Conservation (phyloP, 805 yeast species). For the Ogataea corticis region DNA sequence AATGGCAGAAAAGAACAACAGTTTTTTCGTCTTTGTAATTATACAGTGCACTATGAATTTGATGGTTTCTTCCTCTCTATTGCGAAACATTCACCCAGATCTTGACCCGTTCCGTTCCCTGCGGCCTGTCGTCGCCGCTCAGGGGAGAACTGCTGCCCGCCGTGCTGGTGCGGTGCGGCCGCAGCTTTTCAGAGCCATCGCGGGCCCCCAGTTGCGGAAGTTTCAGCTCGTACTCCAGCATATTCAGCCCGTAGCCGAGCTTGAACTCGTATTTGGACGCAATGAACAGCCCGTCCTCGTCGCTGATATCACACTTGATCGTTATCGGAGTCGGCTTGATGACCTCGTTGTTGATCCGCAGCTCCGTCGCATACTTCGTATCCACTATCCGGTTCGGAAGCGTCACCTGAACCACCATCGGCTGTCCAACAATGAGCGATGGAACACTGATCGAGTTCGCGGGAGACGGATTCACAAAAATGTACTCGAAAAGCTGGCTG, state of each 20-base stretch:
- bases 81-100: conserved; percentile 44
- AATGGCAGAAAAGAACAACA: too few relatives aligned
- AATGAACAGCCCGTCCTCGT: conserved; percentile 25
- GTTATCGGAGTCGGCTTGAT: conserved; percentile 44
- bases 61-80: conserved; percentile 1
- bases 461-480: conserved; percentile 36
- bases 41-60: not conserved
- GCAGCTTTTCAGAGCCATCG: conserved; percentile 11
- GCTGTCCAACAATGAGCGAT: conserved; percentile 41
- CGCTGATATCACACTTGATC: conserved; percentile 34
- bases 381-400: conserved; percentile 42
- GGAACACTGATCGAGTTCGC: conserved; percentile 50
- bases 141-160: conserved; percentile 5
- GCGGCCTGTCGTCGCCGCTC: conserved; percentile 13
- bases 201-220: conserved; percentile 20
- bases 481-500: conserved; percentile 27
- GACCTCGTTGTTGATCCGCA: conserved; percentile 46
- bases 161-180: conserved; percentile 13
- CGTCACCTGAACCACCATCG: conserved; percentile 44
- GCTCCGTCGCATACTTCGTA: conserved; percentile 38
- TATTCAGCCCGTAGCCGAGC: conserved; percentile 47
- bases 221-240: conserved; percentile 39
- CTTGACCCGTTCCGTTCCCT: conserved; percentile 35
- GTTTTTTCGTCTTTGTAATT: not conserved
- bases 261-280: conserved; percentile 46